Evolutionary conservation across 2,329 filamentous ascomycete genomes (phyloP), one percentile per base, ranked within the genome.

Genomic region (Venturia asperata): DNA sequence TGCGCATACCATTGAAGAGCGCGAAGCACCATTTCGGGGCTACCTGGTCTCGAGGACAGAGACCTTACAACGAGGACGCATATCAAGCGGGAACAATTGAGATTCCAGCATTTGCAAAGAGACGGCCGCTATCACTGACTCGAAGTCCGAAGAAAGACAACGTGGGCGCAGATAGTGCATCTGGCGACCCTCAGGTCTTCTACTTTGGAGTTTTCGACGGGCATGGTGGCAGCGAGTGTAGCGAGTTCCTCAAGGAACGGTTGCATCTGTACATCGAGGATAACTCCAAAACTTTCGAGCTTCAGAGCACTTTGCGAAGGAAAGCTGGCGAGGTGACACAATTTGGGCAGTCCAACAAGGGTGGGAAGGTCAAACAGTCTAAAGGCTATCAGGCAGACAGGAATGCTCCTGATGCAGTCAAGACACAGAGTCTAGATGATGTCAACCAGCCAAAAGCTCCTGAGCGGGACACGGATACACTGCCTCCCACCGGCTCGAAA

Each of bases 171-270:
- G 89, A 90, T 66, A 89, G 87, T 68, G 85, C 89, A 1, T 89
- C 85, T 68, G 93, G 93, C 2, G 93, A 97, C 73, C 93, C 93
- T 1, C 93, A 97, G 74, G 88, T 97, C 42, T 99, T 99, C 76
- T 99, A 97, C 76, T 99, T 97, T 81, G 92, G 85, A 1, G 87
- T 97, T 1, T 99, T 97, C 72, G 94, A 99, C 76, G 94, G 94
- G 2, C 94, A 99, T 77, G 94, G 94, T 11, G 94, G 94, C 24
- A 84, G 81, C 24, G 90, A 96, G 74, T 97, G 94, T 75, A 92
- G 91, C 67, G 87, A 88, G 21, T 97, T 96, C 70, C 77, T 97
- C 69, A 83, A 87, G 66, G 90, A 97, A 67, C 85, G 89, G 72
- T 78, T 99, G 67, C 94, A 97, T 74, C 85, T 85, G 11, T 97